Evolutionary conservation across 2,329 filamentous ascomycete genomes (phyloP), one percentile per base, ranked within the genome.

Genomic region (Phyllosticta paracitricarpa): DNA sequence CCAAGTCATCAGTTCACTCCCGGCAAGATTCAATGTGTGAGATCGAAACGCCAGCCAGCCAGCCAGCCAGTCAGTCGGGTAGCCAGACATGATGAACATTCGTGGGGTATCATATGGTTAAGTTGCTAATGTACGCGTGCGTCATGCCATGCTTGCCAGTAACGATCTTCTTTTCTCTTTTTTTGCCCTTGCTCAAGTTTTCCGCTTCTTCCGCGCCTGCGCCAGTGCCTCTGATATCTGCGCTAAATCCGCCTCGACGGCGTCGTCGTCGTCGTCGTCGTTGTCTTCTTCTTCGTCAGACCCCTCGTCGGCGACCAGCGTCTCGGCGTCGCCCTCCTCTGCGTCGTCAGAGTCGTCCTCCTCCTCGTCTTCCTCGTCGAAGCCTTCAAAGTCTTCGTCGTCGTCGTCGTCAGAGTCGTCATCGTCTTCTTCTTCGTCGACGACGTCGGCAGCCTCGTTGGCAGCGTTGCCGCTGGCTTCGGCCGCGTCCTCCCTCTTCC

Each of bases 401-500:
- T 63, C 63, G 3, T 65, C 65, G 4, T 66, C 66, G 3, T 68
- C 68, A 2, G 70, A 72, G 30, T 72, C 71, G 28, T 73, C 70
- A 14, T 68, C 68, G 77, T 74, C 19, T 73, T 77, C 19, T 78
- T 78, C 4, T 72, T 72, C 25, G 85, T 48, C 83, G 19, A 53
- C 57, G 7, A 59, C 67, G 8, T n/a, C 22, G 14, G 12, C 14
- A 25, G 26, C 25, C 25, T 25, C 54, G 9, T 6, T 30, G 28
- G 28, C 1, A 7, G 28, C 28, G 5, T 30, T 30, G 28, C 28
- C 2, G 9, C 2, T 4, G 59, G 22, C 26, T 58, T 55, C 7
- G 67, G 65, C 72, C 52, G 40, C 40, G 4, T 74, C 75, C 17
- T 72, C 72, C 4, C 76, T 86, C 68, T 93, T 88, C 77, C 95